A percentile compares a stretch with the other conserved stretches of the same genome.
These are phyloP conservation scores for Chenopodium berlandieri DNA, from an alignment of 148 eudicot genomes.

Conservation along the genomic window DNA sequence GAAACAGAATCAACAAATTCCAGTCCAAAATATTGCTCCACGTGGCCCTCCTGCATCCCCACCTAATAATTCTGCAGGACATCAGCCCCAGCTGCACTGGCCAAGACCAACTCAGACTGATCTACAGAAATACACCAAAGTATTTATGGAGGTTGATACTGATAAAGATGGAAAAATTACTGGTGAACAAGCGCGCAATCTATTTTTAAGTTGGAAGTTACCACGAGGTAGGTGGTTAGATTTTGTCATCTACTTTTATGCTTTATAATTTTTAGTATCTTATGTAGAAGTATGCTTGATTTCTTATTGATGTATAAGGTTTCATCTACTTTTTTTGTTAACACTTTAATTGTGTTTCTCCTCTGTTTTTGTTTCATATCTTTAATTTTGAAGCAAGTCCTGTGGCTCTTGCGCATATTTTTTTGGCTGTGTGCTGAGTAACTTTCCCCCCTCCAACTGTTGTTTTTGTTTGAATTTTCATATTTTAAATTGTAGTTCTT, in stretches of 20 bases:
- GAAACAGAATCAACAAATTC: conserved; percentile 52
- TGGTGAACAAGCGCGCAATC: conserved; percentile 85
- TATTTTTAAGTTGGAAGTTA: conserved; percentile 87
- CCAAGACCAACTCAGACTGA: conserved; percentile 80
- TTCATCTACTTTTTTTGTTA: background rate
- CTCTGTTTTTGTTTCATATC: background rate
- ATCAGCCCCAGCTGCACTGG: conserved; percentile 71
- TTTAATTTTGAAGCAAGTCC: background rate
- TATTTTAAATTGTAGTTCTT: background rate
- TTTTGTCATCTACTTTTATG: background rate
- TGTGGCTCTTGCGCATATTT: too few relatives aligned
- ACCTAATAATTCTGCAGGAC: conserved; percentile 41
- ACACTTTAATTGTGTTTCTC: background rate
- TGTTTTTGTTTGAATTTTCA: too few relatives aligned
- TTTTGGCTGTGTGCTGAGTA: too few relatives aligned
- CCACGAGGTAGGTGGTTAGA: conserved; percentile 68
- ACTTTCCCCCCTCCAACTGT: too few relatives aligned
- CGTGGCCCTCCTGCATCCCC: conserved; percentile 39
- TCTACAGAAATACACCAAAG: conserved; percentile 89
- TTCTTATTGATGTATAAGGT: background rate
- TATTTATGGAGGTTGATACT: conserved; percentile 84
- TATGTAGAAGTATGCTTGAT: background rate
- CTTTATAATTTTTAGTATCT: background rate
- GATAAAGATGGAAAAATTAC: conserved; percentile 95
- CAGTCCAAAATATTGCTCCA: conserved; percentile 32